These are phyloP conservation scores for Linnemannia elongata DNA, from an alignment of 192 early-diverging fungal species.

Conservation along the genomic window DNA sequence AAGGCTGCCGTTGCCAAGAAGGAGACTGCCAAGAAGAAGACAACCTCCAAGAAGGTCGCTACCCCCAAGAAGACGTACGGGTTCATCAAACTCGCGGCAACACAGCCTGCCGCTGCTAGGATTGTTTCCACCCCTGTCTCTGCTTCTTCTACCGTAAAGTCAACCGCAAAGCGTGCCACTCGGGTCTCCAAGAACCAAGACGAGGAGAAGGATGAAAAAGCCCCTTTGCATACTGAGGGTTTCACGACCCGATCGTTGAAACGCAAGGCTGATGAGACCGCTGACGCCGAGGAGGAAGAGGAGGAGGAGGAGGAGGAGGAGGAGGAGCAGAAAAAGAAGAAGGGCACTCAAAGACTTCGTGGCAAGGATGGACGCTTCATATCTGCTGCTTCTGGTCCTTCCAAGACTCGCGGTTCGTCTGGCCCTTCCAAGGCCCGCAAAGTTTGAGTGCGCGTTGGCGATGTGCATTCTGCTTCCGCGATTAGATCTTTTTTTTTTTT, in stretches of 20 bases:
- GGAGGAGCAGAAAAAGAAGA: background rate
- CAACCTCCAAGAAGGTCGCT: background rate
- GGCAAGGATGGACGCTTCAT: background rate
- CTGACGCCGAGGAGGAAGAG: background rate
- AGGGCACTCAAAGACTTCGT: background rate
- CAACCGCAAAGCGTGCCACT: background rate
- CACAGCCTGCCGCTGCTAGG: background rate
- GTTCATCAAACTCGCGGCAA: background rate
- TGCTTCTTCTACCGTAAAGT: background rate
- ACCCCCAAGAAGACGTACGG: background rate
- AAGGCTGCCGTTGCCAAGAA: slow-evolving; percentile 1
- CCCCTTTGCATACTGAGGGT: background rate
- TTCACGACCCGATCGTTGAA: background rate
- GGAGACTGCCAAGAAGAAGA: background rate
- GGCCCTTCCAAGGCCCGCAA: no score
- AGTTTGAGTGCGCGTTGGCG: no score
- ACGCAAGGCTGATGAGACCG: background rate
- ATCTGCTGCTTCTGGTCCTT: background rate
- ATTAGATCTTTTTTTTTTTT: no score
- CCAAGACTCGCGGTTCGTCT: background rate
- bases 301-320: background rate
- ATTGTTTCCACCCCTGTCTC: background rate
- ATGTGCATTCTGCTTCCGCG: no score
- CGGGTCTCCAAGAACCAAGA: no score
- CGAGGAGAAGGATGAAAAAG: background rate